Evolutionary conservation across 495 filamentous ascomycete species (phyloP).

Genomic region (Hamigera avellanea): DNA sequence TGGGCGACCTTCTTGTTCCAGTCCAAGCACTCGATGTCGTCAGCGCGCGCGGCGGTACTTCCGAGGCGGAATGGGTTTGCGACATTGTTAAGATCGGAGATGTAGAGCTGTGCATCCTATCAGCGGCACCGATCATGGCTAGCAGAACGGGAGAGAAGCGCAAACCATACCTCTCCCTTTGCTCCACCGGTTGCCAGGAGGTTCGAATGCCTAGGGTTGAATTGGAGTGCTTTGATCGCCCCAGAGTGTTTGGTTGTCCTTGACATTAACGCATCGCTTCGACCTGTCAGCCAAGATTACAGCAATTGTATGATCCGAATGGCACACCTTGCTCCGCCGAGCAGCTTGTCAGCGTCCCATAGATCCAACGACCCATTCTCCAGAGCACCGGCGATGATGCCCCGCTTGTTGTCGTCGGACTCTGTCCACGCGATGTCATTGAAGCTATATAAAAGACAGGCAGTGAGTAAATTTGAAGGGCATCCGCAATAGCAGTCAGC

Average conservation of each 20-base stretch:
- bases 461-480: too few species aligned
- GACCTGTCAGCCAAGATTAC: constrained; percentile 10
- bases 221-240: constrained; percentile 90
- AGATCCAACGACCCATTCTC: constrained; percentile 95
- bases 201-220: constrained; percentile 89
- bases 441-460: constrained; percentile 59
- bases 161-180: constrained; percentile 60
- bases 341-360: constrained; percentile 87
- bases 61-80: constrained; percentile 81
- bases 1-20: constrained; percentile 98
- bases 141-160: not conserved
- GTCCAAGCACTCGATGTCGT: constrained; percentile 89
- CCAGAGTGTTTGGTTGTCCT: constrained; percentile 87
- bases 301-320: constrained; percentile 5
- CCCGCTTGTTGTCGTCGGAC: constrained; percentile 61
- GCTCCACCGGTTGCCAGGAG: constrained; percentile 86
- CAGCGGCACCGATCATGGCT: constrained; percentile 1
- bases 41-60: constrained; percentile 72
- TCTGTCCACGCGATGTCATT: constrained; percentile 93
- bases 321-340: constrained; percentile 44
- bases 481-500: too few species aligned
- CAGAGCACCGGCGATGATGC: constrained; percentile 87
- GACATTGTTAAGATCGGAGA: constrained; percentile 86
- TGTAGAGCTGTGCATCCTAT: constrained; percentile 47
- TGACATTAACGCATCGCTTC: constrained; percentile 72